Evolutionary conservation across 805 yeast genomes (phyloP), one percentile per base, ranked within the genome.

Genomic region (Sporopachydermia quercuum): DNA sequence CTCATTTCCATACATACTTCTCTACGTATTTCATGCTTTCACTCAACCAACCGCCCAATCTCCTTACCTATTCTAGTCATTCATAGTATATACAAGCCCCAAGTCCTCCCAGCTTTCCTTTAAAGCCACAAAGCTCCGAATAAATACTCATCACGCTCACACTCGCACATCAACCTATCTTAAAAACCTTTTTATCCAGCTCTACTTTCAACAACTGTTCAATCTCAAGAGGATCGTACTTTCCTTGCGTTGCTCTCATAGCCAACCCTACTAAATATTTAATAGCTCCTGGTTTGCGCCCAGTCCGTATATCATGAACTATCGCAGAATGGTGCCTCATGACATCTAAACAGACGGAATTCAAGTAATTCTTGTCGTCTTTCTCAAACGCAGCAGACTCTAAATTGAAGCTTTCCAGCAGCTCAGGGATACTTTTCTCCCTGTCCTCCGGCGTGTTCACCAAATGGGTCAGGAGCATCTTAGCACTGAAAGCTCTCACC

Each of bases 191-290:
- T n/a, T n/a, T n/a, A n/a, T n/a, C n/a, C n/a, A n/a, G n/a, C n/a
- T n/a, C n/a, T n/a, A n/a, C n/a, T n/a, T n/a, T n/a, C n/a, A n/a
- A n/a, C n/a, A n/a, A n/a, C n/a, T n/a, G n/a, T n/a, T n/a, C n/a
- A n/a, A n/a, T n/a, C n/a, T n/a, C n/a, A n/a, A n/a, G n/a, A n/a
- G n/a, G n/a, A n/a, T n/a, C n/a, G n/a, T n/a, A 61, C 43, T 61
- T 68, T 3, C 96, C 96, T 47, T 76, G 80, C 2, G 84, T 71
- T 41, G 67, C 61, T 49, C 75, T 74, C 94, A 91, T 84, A 15
- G 85, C 93, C 52, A 72, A 73, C 1, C 96, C 97, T 3, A 91
- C 68, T 41, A 91, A 62, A 50, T 65, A 83, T 49, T 85, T 82
- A n/a, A 89, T 49, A 8, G 86, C 73, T 27, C 70, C 71, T 35